phyloP scores from a whole-genome alignment of 129 eudicot genomes.

The Lactuca sativa region DNA sequence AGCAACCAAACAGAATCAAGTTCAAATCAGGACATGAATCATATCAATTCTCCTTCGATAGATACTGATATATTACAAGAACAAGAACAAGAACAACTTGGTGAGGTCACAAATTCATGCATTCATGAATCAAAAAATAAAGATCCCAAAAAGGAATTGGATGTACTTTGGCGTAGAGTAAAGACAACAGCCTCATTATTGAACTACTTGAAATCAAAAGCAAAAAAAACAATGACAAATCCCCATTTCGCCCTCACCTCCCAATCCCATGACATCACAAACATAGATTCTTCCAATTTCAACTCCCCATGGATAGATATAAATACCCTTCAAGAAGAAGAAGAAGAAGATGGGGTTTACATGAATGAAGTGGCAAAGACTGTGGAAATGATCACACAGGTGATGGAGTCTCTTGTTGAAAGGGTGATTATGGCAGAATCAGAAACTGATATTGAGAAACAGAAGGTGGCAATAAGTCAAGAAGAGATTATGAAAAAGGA shows the following conservation, averaged over 20 bases:
- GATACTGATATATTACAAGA: no score
- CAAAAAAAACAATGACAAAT: constrained; percentile 63
- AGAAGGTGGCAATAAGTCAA: constrained; percentile 65
- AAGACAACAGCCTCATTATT: constrained; percentile 69
- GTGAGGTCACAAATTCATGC: constrained; percentile 54
- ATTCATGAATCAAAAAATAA: constrained; percentile 46
- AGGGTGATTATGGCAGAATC: constrained; percentile 88
- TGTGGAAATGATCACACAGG: constrained; percentile 77
- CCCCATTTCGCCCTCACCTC: constrained; percentile 83
- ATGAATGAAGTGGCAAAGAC: constrained; percentile 65
- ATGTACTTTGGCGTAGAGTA: constrained; percentile 83
- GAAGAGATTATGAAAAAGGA: constrained; percentile 82
- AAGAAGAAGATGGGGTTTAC: constrained; percentile 72
- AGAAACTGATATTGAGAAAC: constrained; percentile 69
- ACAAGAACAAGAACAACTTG: constrained; percentile 66
- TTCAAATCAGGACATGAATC: no score
- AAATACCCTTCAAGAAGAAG: background rate
- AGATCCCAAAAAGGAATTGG: constrained; percentile 69
- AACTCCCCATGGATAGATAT: constrained; percentile 22
- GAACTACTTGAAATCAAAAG: constrained; percentile 84
- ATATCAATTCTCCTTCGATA: constrained; percentile 4
- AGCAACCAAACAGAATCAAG: no score
- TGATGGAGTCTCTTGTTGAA: constrained; percentile 84
- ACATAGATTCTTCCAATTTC: constrained; percentile 39
- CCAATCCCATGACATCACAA: constrained; percentile 29